Evolutionary conservation across 441 rosid genomes (phyloP), one percentile per base, ranked within the genome.

Genomic region (Capsella rubella): DNA sequence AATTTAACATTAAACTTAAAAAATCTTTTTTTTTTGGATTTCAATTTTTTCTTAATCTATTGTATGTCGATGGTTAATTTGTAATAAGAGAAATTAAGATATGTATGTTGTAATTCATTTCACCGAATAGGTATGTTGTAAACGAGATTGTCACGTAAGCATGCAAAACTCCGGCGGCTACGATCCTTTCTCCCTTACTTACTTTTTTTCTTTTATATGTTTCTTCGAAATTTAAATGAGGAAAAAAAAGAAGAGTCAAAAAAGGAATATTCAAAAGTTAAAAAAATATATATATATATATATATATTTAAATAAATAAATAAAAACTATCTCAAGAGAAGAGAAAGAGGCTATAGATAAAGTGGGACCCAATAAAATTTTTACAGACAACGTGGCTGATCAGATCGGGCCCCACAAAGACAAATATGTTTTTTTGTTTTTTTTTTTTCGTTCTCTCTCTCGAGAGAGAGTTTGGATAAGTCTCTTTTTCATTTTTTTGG

Each of bases 281-380:
- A 37, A 37, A 16, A n/a, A n/a, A n/a, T n/a, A n/a, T n/a, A n/a
- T n/a, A n/a, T n/a, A n/a, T n/a, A n/a, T n/a, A n/a, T n/a, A n/a
- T n/a, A n/a, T 64, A 39, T 21, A 21, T 21, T 21, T 1, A 61
- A 5, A 32, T 32, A 32, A 32, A 32, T 32, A 32, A 5, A 32
- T 31, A 32, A 45, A 27, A 67, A 43, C 15, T 12, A 77, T 64
- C 62, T 27, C 64, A 57, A 77, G 69, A 59, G 69, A 59, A 0
- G 18, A 16, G 18, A 16, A 16, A 16, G 18, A 21, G 47, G 11
- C 51, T 66, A 54, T 72, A 76, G 86, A 80, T 82, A 82, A 80
- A 82, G 79, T 80, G 80, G 80, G 86, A 12, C 80, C 85, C 65
- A 71, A 37, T 0, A 21, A 77, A 77, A 59, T 59, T 64, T 56